A percentile compares a stretch with the other conserved stretches of the same genome.
phyloP scores from a whole-genome alignment of 176 grass and related monocot genomes.

The Raddia distichophylla region DNA sequence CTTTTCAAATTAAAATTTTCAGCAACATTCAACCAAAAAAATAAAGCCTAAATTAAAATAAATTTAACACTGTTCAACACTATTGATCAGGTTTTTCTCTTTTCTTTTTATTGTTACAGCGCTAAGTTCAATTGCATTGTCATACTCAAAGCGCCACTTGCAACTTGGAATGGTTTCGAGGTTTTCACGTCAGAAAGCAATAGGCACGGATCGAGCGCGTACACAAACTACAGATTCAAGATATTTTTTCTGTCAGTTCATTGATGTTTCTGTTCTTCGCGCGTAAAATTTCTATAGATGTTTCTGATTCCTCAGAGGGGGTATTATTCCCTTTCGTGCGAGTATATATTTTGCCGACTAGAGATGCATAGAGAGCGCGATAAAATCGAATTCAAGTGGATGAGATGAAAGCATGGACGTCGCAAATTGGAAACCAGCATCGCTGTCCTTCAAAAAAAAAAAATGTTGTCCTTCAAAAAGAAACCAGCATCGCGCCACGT shows the following conservation, averaged over 20 bases:
- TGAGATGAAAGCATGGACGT: neutral
- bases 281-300: neutral
- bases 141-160: neutral
- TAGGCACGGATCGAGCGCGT: too few relatives aligned
- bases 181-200: neutral
- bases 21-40: too few relatives aligned
- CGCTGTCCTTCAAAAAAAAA: too few relatives aligned
- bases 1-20: too few relatives aligned
- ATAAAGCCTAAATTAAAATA: too few relatives aligned
- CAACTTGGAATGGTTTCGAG: neutral
- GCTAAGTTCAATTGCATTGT: too few relatives aligned
- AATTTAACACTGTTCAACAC: too few relatives aligned
- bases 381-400: neutral
- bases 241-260: conserved; percentile 9
- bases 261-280: neutral
- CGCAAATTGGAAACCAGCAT: neutral
- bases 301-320: conserved; percentile 19
- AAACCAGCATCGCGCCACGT: conserved; percentile 22
- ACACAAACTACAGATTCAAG: neutral
- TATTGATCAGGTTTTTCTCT: too few relatives aligned
- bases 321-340: neutral
- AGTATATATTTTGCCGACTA: neutral
- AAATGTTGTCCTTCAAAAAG: too few relatives aligned
- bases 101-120: too few relatives aligned
- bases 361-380: conserved; percentile 3